Evolutionary conservation across 2,329 filamentous ascomycete species (phyloP).

Genomic region (Sclerotinia glacialis): DNA sequence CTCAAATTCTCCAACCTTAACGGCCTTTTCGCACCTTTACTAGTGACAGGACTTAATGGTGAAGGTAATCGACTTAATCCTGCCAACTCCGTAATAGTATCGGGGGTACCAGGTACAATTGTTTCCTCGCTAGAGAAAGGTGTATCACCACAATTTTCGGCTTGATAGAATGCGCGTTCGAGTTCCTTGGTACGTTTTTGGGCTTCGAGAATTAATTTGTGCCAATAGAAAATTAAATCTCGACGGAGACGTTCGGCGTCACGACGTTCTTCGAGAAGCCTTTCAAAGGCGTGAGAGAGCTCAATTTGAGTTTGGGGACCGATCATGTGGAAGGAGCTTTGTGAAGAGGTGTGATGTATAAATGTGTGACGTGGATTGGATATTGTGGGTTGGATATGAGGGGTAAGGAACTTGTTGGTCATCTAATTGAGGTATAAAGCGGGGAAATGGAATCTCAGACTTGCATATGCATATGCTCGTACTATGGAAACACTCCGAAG

Average conservation of each 20-base stretch:
- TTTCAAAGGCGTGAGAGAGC: slow-evolving; percentile 20
- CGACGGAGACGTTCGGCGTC: slow-evolving; percentile 7
- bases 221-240: slow-evolving; percentile 17
- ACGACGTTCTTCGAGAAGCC: slow-evolving; percentile 14
- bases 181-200: background rate
- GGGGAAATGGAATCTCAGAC: slow-evolving; percentile 13
- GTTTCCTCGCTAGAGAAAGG: slow-evolving; percentile 17
- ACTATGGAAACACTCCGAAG: slow-evolving; percentile 9
- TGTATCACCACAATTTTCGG: slow-evolving; percentile 5
- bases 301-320: slow-evolving; percentile 1
- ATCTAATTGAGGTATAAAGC: background rate
- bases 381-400: background rate
- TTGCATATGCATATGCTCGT: slow-evolving; percentile 18
- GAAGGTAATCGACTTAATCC: background rate
- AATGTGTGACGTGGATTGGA: background rate
- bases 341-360: background rate
- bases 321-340: slow-evolving; percentile 5
- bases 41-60: background rate
- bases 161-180: background rate
- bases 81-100: background rate
- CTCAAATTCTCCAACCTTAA: background rate
- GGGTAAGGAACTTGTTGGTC: background rate
- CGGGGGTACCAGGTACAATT: slow-evolving; percentile 6
- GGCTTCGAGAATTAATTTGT: slow-evolving; percentile 2
- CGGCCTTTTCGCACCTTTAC: background rate